Conservation (phyloP, 148 eudicot species). For the Selenicereus undatus region DNA sequence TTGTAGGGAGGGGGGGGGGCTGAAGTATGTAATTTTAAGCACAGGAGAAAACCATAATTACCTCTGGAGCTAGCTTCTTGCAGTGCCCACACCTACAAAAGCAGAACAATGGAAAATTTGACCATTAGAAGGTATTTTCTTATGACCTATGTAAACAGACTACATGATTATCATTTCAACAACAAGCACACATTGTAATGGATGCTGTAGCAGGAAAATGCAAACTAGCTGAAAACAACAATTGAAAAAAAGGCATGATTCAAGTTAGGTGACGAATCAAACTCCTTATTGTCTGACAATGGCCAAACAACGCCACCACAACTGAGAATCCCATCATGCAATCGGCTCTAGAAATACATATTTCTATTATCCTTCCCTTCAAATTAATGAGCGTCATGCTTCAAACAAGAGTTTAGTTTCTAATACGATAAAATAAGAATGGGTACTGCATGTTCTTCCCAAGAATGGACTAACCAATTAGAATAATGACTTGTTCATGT, state of each 20-base stretch:
- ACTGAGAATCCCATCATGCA: neutral
- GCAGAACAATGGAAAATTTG: neutral
- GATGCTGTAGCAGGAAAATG: neutral
- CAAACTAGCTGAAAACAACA: neutral
- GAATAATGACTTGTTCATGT: neutral
- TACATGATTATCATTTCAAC: neutral
- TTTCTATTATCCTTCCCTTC: neutral
- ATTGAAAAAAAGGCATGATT: neutral
- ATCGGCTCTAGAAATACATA: neutral
- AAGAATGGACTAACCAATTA: neutral
- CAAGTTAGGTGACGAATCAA: neutral
- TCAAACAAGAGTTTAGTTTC: neutral
- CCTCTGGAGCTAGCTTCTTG: slow-evolving; percentile 86
- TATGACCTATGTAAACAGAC: neutral
- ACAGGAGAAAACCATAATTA: slow-evolving; percentile 21
- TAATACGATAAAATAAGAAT: neutral
- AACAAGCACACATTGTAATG: neutral
- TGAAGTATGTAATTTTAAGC: neutral
- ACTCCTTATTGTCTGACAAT: neutral
- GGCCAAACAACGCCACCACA: neutral
- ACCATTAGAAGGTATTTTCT: neutral
- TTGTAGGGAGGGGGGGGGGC: too few species aligned
- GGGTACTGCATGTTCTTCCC: neutral
- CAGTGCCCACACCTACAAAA: slow-evolving; percentile 85
- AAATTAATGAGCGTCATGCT: neutral